A percentile compares a stretch with the other conserved stretches of the same genome.
Conservation (phyloP, 176 grass and related monocot species). For the Oryza meridionalis region DNA sequence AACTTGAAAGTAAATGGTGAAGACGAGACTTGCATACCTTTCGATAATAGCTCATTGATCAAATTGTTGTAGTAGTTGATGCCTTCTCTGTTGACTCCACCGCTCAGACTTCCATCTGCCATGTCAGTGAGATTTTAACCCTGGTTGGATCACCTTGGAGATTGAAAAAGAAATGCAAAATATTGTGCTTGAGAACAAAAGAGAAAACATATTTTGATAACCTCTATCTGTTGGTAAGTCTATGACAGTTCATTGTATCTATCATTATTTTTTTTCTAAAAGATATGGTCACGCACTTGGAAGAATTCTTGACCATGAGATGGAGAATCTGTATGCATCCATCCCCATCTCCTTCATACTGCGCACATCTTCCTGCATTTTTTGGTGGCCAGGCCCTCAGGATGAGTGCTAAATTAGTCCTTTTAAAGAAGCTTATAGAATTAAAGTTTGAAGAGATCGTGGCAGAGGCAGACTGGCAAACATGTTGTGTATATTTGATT, state of each 20-base stretch:
- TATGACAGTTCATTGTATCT: background rate
- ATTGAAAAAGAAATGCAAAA: background rate
- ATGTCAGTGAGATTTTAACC: constrained; percentile 13
- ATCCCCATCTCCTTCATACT: constrained; percentile 40
- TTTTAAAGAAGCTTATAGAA: too few species aligned
- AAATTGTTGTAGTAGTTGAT: too few species aligned
- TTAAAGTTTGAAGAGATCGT: too few species aligned
- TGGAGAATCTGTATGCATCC: constrained; percentile 49
- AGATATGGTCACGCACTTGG: constrained; percentile 40
- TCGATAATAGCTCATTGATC: constrained; percentile 43
- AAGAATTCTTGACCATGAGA: constrained; percentile 62
- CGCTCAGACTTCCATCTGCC: too few species aligned
- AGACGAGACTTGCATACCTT: constrained; percentile 27
- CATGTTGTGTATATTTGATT: too few species aligned
- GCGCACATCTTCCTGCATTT: constrained; percentile 54
- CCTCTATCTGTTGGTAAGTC: too few species aligned
- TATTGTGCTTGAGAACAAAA: background rate
- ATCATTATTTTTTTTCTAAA: too few species aligned
- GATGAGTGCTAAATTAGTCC: too few species aligned
- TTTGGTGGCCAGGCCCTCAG: too few species aligned
- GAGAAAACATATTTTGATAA: background rate
- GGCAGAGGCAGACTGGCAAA: too few species aligned
- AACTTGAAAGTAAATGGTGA: background rate
- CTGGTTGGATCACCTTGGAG: background rate
- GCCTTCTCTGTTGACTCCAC: too few species aligned